Conservation (phyloP, 1,139 yeast species). For the Pneumocystis murina region DNA sequence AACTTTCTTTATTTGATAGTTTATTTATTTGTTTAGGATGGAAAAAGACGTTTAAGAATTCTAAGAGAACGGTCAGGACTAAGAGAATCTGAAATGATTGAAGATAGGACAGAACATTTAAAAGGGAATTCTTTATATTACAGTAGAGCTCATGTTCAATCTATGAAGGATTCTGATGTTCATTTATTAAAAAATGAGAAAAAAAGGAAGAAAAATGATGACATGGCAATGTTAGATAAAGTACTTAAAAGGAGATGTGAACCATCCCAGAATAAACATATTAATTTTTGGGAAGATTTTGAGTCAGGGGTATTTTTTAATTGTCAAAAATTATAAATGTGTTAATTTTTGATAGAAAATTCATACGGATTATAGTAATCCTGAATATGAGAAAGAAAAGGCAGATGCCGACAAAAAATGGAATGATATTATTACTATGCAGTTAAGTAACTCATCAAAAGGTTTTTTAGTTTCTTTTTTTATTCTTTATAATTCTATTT, state of each 20-base stretch:
- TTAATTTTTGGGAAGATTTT: slow-evolving; percentile 1
- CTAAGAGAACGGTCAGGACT: background rate
- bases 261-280: background rate
- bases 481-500: background rate
- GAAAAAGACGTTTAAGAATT: background rate
- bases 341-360: background rate
- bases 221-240: background rate
- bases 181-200: background rate
- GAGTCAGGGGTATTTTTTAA: slow-evolving; percentile 1
- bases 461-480: background rate
- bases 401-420: background rate
- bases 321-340: background rate
- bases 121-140: too few species aligned
- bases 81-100: background rate
- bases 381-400: background rate
- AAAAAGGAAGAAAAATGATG: background rate
- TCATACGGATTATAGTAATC: background rate
- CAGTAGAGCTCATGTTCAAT: background rate
- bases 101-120: background rate
- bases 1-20: background rate
- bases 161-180: background rate
- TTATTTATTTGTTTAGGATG: background rate
- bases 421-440: background rate
- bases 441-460: background rate
- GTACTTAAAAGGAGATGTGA: background rate